A percentile compares a stretch with the other conserved stretches of the same genome.
Conservation (phyloP, 148 eudicot genomes). For the Diospyros lotus region DNA sequence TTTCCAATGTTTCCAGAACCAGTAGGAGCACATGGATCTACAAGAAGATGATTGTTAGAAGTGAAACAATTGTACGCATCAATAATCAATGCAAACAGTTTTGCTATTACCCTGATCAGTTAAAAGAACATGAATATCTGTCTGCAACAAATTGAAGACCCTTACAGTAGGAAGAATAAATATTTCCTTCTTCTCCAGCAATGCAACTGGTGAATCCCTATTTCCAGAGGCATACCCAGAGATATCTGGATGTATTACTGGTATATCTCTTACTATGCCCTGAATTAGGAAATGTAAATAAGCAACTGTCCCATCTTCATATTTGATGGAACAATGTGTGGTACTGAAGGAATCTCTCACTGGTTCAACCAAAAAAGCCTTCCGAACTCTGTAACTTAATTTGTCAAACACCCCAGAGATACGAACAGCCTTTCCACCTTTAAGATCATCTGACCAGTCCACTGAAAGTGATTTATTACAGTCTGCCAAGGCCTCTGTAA, state of each 20-base stretch:
- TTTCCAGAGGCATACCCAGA: constrained; percentile 31
- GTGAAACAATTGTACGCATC: neutral
- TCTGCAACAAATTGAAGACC: constrained; percentile 69
- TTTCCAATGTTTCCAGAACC: constrained; percentile 43
- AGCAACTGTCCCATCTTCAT: constrained; percentile 42
- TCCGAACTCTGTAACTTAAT: constrained; percentile 73
- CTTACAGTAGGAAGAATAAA: constrained; percentile 84
- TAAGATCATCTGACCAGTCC: constrained; percentile 79
- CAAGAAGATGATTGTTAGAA: constrained; percentile 22
- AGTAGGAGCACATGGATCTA: constrained; percentile 44
- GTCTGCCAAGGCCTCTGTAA: constrained; percentile 26
- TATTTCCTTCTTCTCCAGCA: constrained; percentile 86
- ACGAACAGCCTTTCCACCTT: constrained; percentile 82
- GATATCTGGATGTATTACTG: constrained; percentile 58
- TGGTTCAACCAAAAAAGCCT: constrained; percentile 60
- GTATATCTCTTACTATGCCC: constrained; percentile 61
- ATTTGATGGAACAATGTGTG: constrained; percentile 54
- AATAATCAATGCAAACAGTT: constrained; percentile 6
- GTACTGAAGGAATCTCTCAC: constrained; percentile 60
- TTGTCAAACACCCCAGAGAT: constrained; percentile 86
- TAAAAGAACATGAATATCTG: constrained; percentile 68
- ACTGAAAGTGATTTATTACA: constrained; percentile 35
- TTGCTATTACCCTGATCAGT: constrained; percentile 60
- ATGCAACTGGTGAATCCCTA: constrained; percentile 52
- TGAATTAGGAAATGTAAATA: constrained; percentile 78